phyloP scores from a whole-genome alignment of 495 filamentous ascomycete species.

The Penicillium arizonense region DNA sequence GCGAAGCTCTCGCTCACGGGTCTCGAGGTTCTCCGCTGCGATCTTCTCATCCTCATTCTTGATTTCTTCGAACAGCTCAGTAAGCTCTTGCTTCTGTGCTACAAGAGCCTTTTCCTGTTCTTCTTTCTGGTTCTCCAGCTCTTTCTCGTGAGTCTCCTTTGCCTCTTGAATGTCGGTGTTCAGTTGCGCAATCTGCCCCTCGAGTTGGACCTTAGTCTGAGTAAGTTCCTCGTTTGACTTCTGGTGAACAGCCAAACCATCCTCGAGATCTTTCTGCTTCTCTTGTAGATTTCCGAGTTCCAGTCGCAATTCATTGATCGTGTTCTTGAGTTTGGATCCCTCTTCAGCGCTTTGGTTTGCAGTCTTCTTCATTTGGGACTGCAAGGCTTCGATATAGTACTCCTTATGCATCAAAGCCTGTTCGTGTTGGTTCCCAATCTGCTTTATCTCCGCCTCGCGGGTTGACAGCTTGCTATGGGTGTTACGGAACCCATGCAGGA shows the following conservation, averaged over 20 bases:
- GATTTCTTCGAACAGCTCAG: constrained; percentile 47
- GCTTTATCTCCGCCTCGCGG: constrained; percentile 46
- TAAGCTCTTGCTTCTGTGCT: constrained; percentile 43
- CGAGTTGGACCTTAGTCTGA: constrained; percentile 37
- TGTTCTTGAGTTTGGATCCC: constrained; percentile 43
- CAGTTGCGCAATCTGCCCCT: constrained; percentile 51
- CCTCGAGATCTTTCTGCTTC: constrained; percentile 51
- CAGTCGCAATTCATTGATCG: constrained; percentile 48
- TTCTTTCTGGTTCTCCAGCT: constrained; percentile 37
- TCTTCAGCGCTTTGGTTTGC: constrained; percentile 51
- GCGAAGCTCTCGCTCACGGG: constrained; percentile 38
- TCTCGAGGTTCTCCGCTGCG: constrained; percentile 36
- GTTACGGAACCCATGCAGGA: constrained; percentile 46
- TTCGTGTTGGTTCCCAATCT: constrained; percentile 46
- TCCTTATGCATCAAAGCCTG: constrained; percentile 51
- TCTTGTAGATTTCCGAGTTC: constrained; percentile 59
- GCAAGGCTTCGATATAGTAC: constrained; percentile 52
- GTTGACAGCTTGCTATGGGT: constrained; percentile 42
- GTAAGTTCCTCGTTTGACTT: constrained; percentile 43
- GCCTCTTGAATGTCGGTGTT: constrained; percentile 47
- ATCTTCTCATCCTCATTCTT: constrained; percentile 48
- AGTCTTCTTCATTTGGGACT: constrained; percentile 52
- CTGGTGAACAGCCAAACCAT: constrained; percentile 37
- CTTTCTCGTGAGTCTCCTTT: constrained; percentile 33
- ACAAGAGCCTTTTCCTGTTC: constrained; percentile 37